phyloP scores from a whole-genome alignment of 2,329 filamentous ascomycete species.

The Aspergillus tanneri region DNA sequence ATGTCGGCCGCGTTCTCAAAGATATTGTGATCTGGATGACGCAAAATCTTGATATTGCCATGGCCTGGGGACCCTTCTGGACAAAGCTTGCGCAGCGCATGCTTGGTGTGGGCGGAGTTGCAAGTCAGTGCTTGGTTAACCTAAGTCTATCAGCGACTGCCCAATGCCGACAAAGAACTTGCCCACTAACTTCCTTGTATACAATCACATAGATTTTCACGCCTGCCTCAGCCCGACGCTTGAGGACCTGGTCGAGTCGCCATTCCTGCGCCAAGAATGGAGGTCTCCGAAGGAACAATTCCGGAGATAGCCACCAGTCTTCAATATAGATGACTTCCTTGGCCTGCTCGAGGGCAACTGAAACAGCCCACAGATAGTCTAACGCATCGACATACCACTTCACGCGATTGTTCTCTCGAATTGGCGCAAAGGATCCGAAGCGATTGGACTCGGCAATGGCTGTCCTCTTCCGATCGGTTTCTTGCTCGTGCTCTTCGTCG shows the following conservation, averaged over 20 bases:
- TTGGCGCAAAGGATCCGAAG: conserved; percentile 87
- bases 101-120: conserved; percentile 90
- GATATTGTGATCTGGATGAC: conserved; percentile 93
- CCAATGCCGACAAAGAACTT: background rate
- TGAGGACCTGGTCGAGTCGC: conserved; percentile 81
- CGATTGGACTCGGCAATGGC: conserved; percentile 71
- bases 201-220: conserved; percentile 94
- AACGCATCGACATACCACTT: conserved; percentile 98
- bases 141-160: conserved; percentile 22
- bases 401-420: conserved; percentile 77
- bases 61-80: conserved; percentile 77
- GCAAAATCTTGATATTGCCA: conserved; percentile 84
- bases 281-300: conserved; percentile 79
- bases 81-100: conserved; percentile 74
- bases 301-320: conserved; percentile 96
- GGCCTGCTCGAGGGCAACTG: conserved; percentile 81
- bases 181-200: conserved; percentile 69
- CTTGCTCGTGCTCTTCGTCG: conserved; percentile 86
- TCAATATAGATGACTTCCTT: conserved; percentile 93
- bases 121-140: conserved; percentile 79
- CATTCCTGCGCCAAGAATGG: conserved; percentile 80
- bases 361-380: conserved; percentile 95
- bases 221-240: conserved; percentile 83
- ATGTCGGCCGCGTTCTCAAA: conserved; percentile 92
- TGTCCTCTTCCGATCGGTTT: conserved; percentile 75